A percentile compares a stretch with the other conserved stretches of the same genome.
These are phyloP conservation scores for Malus fusca DNA, from an alignment of 306 rosid genomes.

Conservation along the genomic window DNA sequence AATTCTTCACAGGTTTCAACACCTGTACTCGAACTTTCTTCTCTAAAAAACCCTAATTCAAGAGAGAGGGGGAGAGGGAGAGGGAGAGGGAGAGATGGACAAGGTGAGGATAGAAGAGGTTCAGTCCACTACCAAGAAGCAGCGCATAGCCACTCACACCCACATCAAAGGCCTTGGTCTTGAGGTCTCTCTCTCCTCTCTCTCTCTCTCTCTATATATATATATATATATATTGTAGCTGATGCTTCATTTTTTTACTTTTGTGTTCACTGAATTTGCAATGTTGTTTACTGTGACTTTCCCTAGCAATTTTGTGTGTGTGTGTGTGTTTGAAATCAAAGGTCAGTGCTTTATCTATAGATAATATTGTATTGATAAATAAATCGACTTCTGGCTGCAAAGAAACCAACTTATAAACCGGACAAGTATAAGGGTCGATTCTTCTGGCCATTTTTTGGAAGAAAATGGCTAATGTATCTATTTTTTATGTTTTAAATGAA, in stretches of 20 bases:
- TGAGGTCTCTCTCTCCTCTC: conserved; percentile 34
- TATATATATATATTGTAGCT: background rate
- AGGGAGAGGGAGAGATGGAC: conserved; percentile 21
- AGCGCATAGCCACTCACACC: conserved; percentile 52
- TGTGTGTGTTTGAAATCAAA: background rate
- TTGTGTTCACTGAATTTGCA: background rate
- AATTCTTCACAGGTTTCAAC: background rate
- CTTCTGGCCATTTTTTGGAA: background rate
- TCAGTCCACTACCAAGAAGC: conserved; percentile 84
- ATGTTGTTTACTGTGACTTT: background rate
- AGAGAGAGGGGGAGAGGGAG: background rate
- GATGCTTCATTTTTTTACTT: background rate
- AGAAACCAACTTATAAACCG: background rate
- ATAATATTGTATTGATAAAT: background rate
- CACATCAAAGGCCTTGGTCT: conserved; percentile 93
- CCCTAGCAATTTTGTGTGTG: background rate
- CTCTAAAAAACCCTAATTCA: background rate
- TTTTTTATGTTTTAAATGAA: background rate
- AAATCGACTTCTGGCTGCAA: background rate
- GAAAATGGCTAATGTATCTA: background rate
- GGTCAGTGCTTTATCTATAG: background rate
- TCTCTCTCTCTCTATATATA: conserved; percentile 1
- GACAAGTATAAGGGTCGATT: background rate
- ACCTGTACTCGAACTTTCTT: background rate
- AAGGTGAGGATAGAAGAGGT: conserved; percentile 82